phyloP scores from a whole-genome alignment of 148 eudicot genomes.

The Camellia lanceoleosa region DNA sequence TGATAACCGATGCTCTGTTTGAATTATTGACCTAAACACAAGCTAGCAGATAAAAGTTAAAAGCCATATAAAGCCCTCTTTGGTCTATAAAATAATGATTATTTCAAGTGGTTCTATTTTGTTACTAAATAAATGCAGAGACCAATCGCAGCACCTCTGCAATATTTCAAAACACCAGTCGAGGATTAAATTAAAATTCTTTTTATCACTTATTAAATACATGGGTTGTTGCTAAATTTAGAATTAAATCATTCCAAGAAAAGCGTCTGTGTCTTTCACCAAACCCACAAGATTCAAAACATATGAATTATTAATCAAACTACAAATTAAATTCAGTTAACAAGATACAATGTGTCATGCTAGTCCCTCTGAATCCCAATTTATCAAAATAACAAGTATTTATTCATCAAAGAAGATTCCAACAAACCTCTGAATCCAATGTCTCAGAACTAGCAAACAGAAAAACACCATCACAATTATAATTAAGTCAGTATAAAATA shows the following conservation, averaged over 20 bases:
- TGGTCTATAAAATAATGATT: background rate
- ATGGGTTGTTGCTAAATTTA: background rate
- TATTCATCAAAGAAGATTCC: background rate
- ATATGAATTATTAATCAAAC: background rate
- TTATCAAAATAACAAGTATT: slow-evolving; percentile 1
- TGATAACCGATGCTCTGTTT: slow-evolving; percentile 29
- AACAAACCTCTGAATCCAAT: slow-evolving; percentile 69
- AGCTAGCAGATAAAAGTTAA: background rate
- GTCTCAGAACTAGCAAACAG: slow-evolving; percentile 62
- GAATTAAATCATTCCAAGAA: background rate
- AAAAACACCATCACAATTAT: slow-evolving; percentile 55
- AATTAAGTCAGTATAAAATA: slow-evolving; percentile 49
- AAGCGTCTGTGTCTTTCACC: background rate
- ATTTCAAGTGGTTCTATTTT: no score
- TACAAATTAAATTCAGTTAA: background rate
- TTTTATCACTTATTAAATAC: background rate
- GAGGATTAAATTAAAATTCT: background rate
- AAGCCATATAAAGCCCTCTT: background rate
- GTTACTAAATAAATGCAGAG: no score
- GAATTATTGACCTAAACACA: slow-evolving; percentile 50
- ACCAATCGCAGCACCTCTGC: background rate
- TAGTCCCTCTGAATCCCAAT: slow-evolving; percentile 3
- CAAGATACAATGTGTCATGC: background rate
- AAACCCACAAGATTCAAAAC: background rate
- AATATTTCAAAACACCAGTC: background rate